phyloP scores from a whole-genome alignment of 2,329 filamentous ascomycete genomes.

The Aspergillus sp. region DNA sequence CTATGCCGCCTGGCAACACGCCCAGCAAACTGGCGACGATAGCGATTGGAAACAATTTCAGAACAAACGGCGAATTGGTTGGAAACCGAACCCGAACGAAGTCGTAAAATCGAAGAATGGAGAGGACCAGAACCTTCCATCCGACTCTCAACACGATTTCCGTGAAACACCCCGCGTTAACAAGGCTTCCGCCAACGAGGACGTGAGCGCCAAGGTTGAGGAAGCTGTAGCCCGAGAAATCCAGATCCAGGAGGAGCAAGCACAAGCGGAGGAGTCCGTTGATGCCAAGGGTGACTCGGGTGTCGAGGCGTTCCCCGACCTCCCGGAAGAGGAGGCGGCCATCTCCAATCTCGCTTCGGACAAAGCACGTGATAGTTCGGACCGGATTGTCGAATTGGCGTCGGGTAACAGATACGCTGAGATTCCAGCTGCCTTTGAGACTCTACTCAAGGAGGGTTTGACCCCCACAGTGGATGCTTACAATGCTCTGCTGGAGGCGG shows the following conservation, averaged over 20 bases:
- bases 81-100: conserved; percentile 56
- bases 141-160: conserved; percentile 45
- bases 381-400: conserved; percentile 69
- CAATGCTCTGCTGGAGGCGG: conserved; percentile 79
- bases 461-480: conserved; percentile 80
- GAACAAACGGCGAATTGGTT: conserved; percentile 80
- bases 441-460: conserved; percentile 75
- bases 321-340: conserved; percentile 33
- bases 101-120: conserved; percentile 20
- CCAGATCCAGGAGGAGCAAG: conserved; percentile 50
- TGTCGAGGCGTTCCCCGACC: conserved; percentile 22
- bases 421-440: conserved; percentile 85
- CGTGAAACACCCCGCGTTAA: conserved; percentile 57
- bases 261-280: conserved; percentile 33
- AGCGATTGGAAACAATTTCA: conserved; percentile 90
- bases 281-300: conserved; percentile 19
- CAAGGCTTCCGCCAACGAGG: conserved; percentile 44
- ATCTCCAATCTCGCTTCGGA: conserved; percentile 46
- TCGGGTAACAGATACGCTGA: conserved; percentile 69
- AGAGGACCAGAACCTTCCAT: conserved; percentile 9
- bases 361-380: conserved; percentile 63
- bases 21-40: conserved; percentile 61
- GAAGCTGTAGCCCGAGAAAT: conserved; percentile 77
- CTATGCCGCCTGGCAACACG: conserved; percentile 81
- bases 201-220: conserved; percentile 68